Evolutionary conservation across 31 red algal species (phyloP), one percentile per base, ranked within the genome.

Genomic region (Endocladia muricata): DNA sequence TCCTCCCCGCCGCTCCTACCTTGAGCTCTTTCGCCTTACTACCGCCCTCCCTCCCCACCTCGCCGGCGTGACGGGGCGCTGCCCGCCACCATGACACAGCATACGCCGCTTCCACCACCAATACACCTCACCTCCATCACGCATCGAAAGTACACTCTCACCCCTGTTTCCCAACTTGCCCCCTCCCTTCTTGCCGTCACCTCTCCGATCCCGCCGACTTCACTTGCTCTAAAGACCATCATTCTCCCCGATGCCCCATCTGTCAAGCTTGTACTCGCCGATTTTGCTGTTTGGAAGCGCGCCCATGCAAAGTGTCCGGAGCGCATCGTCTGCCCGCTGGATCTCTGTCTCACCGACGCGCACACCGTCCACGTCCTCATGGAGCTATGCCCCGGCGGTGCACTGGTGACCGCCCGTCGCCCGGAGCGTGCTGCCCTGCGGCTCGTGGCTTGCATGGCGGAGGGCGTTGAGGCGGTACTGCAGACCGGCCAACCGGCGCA

Each of bases 351-450:
- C 39, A 54, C 62, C 22, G 79, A 83, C 52, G 67, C 62, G 17
- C 51, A 60, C 9, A 83, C 67, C 41, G 69, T 56, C 31, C 65
- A 41, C 34, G 73, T 83, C 25, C 28, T 83, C 38, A 74, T 55
- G 40, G 68, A 73, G 36, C 74, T 64, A 48, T 83, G 79, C 52
- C 64, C 79, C 15, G 68, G 54, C 55, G 56, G 68, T 54, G 36
- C 52, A 31, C 78, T 83, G 5, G 74, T 42, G 22, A 51, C 67
- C 4, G n/a, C n/a, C n/a, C n/a, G n/a, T n/a, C 68, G 69, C 21
- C 29, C 79, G 1, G 79, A 83, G 55, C 79, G 67, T 35, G 32
- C 68, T 40, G 79, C 79, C 37, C 67, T 83, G 39, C 79, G 79
- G 23, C 17, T 43, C 33, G 55, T 55, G 30, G 66, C 79, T 35